A percentile compares a stretch with the other conserved stretches of the same genome.
phyloP scores from a whole-genome alignment of 2,329 filamentous ascomycete species.

The Waltergamsia citrina region DNA sequence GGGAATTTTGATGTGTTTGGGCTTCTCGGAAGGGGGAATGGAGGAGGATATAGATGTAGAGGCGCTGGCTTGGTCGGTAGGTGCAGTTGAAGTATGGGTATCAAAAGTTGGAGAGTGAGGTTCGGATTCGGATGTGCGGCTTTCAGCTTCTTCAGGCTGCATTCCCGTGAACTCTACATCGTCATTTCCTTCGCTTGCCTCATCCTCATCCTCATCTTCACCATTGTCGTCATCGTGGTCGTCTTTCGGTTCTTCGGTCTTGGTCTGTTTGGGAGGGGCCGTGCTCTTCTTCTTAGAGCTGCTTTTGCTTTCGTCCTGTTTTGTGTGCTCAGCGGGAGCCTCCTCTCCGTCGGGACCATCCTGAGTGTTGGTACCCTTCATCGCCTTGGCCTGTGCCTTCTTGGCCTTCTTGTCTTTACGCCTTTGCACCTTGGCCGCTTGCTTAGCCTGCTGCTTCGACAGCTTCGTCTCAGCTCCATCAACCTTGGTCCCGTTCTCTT shows the following conservation, averaged over 20 bases:
- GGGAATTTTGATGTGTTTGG: slow-evolving; percentile 58
- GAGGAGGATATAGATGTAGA: slow-evolving; percentile 64
- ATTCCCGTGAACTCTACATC: slow-evolving; percentile 11
- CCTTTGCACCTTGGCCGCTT: slow-evolving; percentile 11
- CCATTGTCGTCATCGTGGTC: slow-evolving; percentile 7
- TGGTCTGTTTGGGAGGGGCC: slow-evolving; percentile 11
- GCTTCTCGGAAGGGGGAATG: slow-evolving; percentile 48
- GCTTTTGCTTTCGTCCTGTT: too few species aligned
- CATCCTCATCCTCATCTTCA: slow-evolving; percentile 2
- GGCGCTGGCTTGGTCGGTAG: slow-evolving; percentile 40
- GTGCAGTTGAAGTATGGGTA: slow-evolving; percentile 29
- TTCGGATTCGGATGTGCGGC: slow-evolving; percentile 33
- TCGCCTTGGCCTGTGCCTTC: slow-evolving; percentile 32
- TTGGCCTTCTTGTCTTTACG: slow-evolving; percentile 37
- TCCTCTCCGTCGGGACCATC: too few species aligned
- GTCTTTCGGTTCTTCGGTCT: slow-evolving; percentile 3
- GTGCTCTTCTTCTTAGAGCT: slow-evolving; percentile 15
- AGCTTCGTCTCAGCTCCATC: slow-evolving; percentile 2
- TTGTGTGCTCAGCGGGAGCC: too few species aligned
- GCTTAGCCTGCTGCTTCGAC: slow-evolving; percentile 41
- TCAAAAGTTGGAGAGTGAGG: slow-evolving; percentile 47
- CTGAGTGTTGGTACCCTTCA: slow-evolving; percentile 24
- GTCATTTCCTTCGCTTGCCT: slow-evolving; percentile 3
- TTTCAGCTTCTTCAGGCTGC: slow-evolving; percentile 31
- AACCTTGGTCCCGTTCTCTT: background rate